Evolutionary conservation across 805 yeast genomes (phyloP), one percentile per base, ranked within the genome.

Genomic region (Metschnikowia hibisci): DNA sequence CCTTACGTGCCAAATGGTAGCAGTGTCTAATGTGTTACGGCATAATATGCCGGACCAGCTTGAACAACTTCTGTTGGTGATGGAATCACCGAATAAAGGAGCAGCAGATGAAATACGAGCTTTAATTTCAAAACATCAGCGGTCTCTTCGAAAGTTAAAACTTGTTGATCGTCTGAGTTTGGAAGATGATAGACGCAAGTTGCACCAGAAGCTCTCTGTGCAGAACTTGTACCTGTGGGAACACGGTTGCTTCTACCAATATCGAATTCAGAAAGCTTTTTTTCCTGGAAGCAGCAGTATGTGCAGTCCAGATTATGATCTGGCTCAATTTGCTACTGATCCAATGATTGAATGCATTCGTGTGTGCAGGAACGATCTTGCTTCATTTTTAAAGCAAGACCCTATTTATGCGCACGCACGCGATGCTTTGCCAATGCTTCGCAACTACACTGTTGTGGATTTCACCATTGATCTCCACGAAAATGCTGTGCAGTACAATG

Each of bases 1-100:
- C 36, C 39, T 43, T 12, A 37, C 48, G 15, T 48, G 52, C 36
- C 50, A 48, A 34, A 36, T 33, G 32, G 34, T 27, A 8, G 37
- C 48, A 1, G 27, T 47, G 15, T 26, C n/a, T 16, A 14, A 11
- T 2, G 14, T 40, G 8, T 31, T 47, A 20, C 14, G 14, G 13
- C 27, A 28, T 12, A 41, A 42, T 32, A 7, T 44, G n/a, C 41
- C 46, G 11, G 22, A 45, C 32, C 50, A 41, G 18, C 40, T 48
- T 14, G 33, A 39, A 7, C 29, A 31, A 3, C 43, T 48, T 13
- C 33, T 33, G 35, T 20, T 46, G 10, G 36, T 32, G 32, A 28
- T 43, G 20, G 48, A 46, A 28, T 26, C 44, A 4, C 50, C 47
- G 16, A 43, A 38, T 10, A n/a, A n/a, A 4, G 42, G 32, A 5